Percentiles rank a stretch among this genome's conserved stretches.
Evolutionary conservation across 2,329 filamentous ascomycete genomes (phyloP).

Genomic region (Aureobasidium sp.): DNA sequence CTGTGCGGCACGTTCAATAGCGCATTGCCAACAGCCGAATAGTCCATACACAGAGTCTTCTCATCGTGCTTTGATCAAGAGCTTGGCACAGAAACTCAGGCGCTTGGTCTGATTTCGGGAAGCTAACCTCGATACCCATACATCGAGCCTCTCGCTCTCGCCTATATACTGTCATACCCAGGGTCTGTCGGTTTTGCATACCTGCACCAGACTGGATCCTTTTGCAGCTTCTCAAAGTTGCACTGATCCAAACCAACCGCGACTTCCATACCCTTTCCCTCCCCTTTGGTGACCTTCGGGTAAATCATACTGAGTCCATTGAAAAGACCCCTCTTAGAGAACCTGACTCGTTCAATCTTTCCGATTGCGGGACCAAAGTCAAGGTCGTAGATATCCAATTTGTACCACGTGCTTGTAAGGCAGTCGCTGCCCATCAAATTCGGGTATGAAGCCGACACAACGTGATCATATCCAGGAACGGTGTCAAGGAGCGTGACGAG

Average conservation of each 20-base stretch:
- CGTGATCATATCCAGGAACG: neutral
- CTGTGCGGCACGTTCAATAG: neutral
- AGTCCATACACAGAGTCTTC: neutral
- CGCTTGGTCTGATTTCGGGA: neutral
- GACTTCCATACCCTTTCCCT: neutral
- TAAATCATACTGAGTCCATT: conserved; percentile 3
- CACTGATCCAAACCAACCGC: neutral
- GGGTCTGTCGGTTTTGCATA: neutral
- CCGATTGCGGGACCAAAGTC: neutral
- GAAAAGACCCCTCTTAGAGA: neutral
- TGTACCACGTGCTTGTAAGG: neutral
- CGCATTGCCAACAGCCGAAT: neutral
- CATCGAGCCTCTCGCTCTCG: neutral
- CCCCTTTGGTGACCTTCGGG: neutral
- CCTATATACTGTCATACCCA: neutral
- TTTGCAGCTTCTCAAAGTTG: neutral
- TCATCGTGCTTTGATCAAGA: neutral
- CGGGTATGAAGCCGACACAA: neutral
- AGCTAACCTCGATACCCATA: neutral
- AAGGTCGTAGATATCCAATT: neutral
- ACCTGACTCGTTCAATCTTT: neutral
- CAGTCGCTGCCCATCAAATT: neutral
- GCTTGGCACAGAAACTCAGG: neutral
- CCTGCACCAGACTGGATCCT: neutral
- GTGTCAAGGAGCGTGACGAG: neutral